Percentiles rank a stretch among this genome's conserved stretches.
These are phyloP conservation scores for Vaccinium corymbosum DNA, from an alignment of 148 eudicot genomes.

Conservation along the genomic window DNA sequence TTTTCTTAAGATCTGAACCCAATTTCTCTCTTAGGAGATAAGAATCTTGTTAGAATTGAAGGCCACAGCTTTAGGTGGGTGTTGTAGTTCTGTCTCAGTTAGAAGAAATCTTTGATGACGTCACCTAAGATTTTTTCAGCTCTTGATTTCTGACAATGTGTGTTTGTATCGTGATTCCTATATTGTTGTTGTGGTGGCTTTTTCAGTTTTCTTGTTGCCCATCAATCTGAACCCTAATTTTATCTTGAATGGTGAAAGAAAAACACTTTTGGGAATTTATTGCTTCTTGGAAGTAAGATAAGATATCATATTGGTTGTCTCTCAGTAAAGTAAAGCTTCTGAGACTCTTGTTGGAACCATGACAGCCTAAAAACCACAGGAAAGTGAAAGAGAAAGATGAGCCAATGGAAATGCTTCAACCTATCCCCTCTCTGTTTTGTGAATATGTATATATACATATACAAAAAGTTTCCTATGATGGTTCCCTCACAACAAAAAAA, in stretches of 20 bases:
- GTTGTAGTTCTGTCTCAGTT: constrained; percentile 8
- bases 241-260: constrained; percentile 9
- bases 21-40: background rate
- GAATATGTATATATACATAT: too few relatives aligned
- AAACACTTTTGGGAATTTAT: background rate
- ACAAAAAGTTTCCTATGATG: too few relatives aligned
- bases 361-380: background rate
- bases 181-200: background rate
- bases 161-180: background rate
- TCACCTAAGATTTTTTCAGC: constrained; percentile 35
- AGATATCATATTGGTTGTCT: background rate
- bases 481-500: too few relatives aligned
- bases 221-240: constrained; percentile 15
- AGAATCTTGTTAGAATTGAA: constrained; percentile 15
- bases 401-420: too few relatives aligned
- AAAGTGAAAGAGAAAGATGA: background rate
- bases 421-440: too few relatives aligned
- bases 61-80: background rate
- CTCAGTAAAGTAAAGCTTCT: constrained; percentile 21
- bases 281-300: background rate
- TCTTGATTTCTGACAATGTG: constrained; percentile 28
- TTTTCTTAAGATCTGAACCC: too few relatives aligned
- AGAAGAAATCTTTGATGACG: constrained; percentile 37
- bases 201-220: background rate
- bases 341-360: constrained; percentile 21